Evolutionary conservation across 1,139 yeast species (phyloP).

Genomic region (Ashbya aceris): DNA sequence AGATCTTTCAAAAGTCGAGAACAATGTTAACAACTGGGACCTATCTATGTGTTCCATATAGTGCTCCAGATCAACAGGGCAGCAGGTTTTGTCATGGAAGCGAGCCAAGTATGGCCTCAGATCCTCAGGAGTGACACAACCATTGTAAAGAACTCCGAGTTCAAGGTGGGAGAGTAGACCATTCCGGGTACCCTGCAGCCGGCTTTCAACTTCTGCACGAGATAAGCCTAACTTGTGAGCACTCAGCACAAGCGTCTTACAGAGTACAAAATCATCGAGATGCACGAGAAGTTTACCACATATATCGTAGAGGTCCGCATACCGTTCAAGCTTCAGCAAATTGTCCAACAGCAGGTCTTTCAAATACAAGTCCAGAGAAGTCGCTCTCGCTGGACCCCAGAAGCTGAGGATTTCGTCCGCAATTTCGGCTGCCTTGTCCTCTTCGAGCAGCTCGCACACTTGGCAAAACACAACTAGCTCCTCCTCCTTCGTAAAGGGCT

Average conservation of each 20-base stretch:
- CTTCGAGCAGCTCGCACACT: constrained; percentile 21
- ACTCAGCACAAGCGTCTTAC: constrained; percentile 17
- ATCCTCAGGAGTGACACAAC: constrained; percentile 12
- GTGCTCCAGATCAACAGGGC: constrained; percentile 19
- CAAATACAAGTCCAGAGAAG: constrained; percentile 23
- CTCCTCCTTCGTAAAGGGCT: constrained; percentile 24
- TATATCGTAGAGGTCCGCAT: constrained; percentile 11
- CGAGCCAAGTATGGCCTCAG: constrained; percentile 18
- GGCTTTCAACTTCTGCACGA: constrained; percentile 15
- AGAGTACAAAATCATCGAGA: constrained; percentile 25
- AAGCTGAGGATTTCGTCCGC: constrained; percentile 18
- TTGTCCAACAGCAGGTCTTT: constrained; percentile 26
- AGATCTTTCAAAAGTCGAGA: constrained; percentile 8
- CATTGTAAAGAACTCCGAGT: constrained; percentile 9
- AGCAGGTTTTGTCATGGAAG: constrained; percentile 28
- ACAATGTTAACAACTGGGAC: constrained; percentile 5
- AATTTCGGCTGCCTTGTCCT: constrained; percentile 19
- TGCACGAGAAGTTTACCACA: constrained; percentile 16
- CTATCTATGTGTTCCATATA: constrained; percentile 11
- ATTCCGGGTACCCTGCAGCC: constrained; percentile 24
- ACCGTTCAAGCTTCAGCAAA: constrained; percentile 11
- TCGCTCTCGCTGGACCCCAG: constrained; percentile 10
- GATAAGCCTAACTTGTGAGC: constrained; percentile 13
- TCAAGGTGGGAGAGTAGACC: constrained; percentile 22
- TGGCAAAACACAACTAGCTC: constrained; percentile 26